Conservation (phyloP, 108 stramenopile genomes). For the Skeletonema menzelii region DNA sequence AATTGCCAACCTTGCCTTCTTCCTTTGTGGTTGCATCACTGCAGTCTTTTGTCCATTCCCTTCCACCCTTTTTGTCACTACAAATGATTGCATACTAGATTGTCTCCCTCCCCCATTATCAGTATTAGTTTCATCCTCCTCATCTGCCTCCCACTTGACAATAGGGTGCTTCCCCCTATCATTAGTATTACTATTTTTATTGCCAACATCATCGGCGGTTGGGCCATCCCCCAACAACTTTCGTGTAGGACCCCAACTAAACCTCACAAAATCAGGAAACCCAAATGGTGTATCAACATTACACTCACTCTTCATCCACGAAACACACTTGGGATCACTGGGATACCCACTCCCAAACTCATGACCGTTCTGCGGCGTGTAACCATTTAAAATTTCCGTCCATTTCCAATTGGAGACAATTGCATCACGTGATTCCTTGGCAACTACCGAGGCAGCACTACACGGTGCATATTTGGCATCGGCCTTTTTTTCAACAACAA, state of each 20-base stretch:
- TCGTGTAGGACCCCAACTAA: constrained; percentile 80
- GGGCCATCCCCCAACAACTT: constrained; percentile 39
- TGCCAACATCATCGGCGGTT: background rate
- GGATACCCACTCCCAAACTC: constrained; percentile 78
- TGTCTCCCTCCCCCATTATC: constrained; percentile 47
- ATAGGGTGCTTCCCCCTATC: background rate
- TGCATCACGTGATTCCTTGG: constrained; percentile 82
- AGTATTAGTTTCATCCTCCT: constrained; percentile 53
- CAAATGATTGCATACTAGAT: constrained; percentile 36
- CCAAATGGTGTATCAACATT: constrained; percentile 70
- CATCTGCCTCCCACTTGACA: constrained; percentile 63
- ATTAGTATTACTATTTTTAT: background rate
- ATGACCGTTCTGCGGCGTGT: constrained; percentile 15
- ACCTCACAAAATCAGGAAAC: constrained; percentile 73
- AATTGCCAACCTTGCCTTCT: constrained; percentile 39
- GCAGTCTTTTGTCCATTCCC: background rate
- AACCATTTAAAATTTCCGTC: constrained; percentile 43
- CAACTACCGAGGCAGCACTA: constrained; percentile 86
- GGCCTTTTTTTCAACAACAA: constrained; percentile 91
- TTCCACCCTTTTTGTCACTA: constrained; percentile 25
- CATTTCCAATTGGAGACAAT: constrained; percentile 66
- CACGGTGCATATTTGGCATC: constrained; percentile 91
- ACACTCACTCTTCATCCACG: constrained; percentile 63
- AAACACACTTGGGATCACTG: constrained; percentile 71
- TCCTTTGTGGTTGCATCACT: constrained; percentile 7